Conservation (phyloP, 208 protist species). For the Trypanosoma melophagium region DNA sequence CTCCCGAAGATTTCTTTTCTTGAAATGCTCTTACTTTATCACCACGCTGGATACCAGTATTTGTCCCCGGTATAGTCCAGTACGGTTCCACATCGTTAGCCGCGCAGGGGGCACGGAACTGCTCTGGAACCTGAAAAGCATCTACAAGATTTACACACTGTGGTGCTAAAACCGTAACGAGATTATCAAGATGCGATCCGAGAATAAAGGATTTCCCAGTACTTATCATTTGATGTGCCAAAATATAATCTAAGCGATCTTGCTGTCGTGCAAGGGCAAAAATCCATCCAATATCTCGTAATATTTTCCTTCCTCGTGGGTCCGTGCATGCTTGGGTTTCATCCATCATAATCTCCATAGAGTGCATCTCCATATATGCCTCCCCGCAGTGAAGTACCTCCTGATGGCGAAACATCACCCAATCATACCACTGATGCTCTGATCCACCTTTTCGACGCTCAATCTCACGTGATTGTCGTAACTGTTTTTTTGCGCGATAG, state of each 20-base stretch:
- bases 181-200: constrained; percentile 77
- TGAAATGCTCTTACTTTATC: constrained; percentile 48
- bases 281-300: constrained; percentile 89
- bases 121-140: constrained; percentile 66
- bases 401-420: constrained; percentile 84
- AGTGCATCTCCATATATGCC: constrained; percentile 87
- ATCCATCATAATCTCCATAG: constrained; percentile 77
- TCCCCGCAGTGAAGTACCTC: constrained; percentile 88
- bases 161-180: constrained; percentile 84
- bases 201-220: constrained; percentile 59
- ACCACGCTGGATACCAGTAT: constrained; percentile 76
- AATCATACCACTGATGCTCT: constrained; percentile 91
- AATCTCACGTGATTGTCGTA: constrained; percentile 73
- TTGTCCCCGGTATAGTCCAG: constrained; percentile 88
- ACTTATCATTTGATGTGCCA: constrained; percentile 74
- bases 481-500: constrained; percentile 68
- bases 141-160: constrained; percentile 86
- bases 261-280: constrained; percentile 76
- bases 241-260: constrained; percentile 76
- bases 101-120: constrained; percentile 57
- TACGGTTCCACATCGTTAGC: constrained; percentile 75
- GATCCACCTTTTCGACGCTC: constrained; percentile 79
- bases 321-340: constrained; percentile 76
- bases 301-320: constrained; percentile 75
- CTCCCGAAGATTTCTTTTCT: constrained; percentile 13